A percentile compares a stretch with the other conserved stretches of the same genome.
phyloP scores from a whole-genome alignment of 2,329 filamentous ascomycete genomes.

The Celoporthe dispersa region DNA sequence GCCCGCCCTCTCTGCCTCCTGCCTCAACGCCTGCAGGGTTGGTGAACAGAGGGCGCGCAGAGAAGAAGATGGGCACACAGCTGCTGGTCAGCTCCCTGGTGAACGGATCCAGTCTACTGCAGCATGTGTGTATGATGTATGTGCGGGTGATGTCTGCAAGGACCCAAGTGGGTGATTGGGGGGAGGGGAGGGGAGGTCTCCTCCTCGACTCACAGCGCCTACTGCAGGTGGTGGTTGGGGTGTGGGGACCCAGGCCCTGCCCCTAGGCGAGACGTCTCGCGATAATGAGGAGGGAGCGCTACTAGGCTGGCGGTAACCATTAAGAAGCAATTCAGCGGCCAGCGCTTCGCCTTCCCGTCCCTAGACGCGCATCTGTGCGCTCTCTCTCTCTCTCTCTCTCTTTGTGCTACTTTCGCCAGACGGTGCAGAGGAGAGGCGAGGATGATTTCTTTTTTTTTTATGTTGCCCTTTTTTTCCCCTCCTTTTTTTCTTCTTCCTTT shows the following conservation, averaged over 20 bases:
- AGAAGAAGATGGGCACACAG: background rate
- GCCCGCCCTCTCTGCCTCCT: background rate
- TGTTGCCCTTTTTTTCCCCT: too few relatives aligned
- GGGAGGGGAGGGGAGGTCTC: background rate
- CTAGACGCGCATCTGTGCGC: background rate
- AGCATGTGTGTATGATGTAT: background rate
- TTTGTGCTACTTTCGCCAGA: too few relatives aligned
- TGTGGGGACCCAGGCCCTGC: background rate
- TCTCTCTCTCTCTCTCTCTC: background rate
- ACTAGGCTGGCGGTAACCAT: background rate
- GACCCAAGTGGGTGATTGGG: background rate
- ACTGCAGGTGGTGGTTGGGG: slow-evolving; percentile 6
- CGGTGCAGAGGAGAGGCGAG: too few relatives aligned
- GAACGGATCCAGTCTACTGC: background rate
- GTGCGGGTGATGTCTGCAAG: slow-evolving; percentile 1
- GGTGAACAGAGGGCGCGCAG: background rate
- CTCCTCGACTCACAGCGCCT: background rate
- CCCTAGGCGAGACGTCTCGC: background rate
- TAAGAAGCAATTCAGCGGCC: background rate
- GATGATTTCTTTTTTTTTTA: background rate
- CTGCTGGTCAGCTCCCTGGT: background rate
- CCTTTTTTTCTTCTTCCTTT: background rate
- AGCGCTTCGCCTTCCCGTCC: background rate
- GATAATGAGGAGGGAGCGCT: background rate
- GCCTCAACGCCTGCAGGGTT: background rate